phyloP scores from a whole-genome alignment of 169 alveolate species.

The Plasmodium sp. region DNA sequence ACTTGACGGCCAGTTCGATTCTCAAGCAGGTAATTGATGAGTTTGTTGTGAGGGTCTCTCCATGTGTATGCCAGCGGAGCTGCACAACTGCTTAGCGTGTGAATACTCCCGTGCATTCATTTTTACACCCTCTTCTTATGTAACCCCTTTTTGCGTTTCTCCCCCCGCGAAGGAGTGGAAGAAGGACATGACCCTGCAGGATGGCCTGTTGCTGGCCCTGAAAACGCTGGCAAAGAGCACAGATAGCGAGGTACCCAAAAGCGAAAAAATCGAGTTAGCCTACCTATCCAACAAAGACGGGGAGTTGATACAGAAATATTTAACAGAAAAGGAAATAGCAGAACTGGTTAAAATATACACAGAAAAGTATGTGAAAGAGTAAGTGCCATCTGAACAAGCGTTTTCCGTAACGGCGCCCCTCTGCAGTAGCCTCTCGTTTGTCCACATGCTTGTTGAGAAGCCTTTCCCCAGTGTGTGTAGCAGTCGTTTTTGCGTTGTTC shows the following conservation, averaged over 20 bases:
- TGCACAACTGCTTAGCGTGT: neutral
- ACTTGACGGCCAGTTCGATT: slow-evolving; percentile 93
- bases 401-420: slow-evolving; percentile 7
- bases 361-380: slow-evolving; percentile 54
- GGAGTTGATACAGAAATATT: slow-evolving; percentile 60
- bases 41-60: neutral
- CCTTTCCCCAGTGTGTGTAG: neutral
- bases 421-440: neutral
- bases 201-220: slow-evolving; percentile 93
- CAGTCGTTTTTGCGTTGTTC: neutral
- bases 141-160: neutral
- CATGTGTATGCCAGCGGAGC: neutral
- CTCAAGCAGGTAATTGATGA: slow-evolving; percentile 88
- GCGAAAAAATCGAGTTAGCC: slow-evolving; percentile 94
- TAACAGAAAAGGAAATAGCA: slow-evolving; percentile 73
- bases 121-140: neutral
- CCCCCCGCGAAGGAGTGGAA: slow-evolving; percentile 85
- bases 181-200: slow-evolving; percentile 87
- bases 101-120: neutral
- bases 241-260: slow-evolving; percentile 95
- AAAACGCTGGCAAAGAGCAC: slow-evolving; percentile 94
- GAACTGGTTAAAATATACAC: slow-evolving; percentile 70
- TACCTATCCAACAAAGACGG: slow-evolving; percentile 65
- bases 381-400: slow-evolving; percentile 10
- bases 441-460: neutral